phyloP scores from a whole-genome alignment of 129 eudicot genomes.

The Mikania micrantha region DNA sequence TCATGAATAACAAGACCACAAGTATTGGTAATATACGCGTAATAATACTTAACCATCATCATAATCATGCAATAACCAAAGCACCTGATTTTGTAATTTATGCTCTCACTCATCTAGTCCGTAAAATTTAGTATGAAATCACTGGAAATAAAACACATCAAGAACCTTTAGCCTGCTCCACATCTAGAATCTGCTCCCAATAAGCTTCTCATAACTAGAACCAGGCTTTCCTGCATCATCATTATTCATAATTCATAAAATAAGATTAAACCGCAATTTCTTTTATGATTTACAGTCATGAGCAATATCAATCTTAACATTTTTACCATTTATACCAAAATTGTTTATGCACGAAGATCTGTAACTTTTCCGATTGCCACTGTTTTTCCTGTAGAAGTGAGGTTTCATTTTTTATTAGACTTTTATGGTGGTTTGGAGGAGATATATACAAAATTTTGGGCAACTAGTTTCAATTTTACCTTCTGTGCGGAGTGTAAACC shows the following conservation, averaged over 20 bases:
- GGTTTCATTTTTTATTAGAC: background rate
- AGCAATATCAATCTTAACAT: background rate
- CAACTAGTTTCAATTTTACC: conserved; percentile 32
- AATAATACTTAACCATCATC: background rate
- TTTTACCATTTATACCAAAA: conserved; percentile 36
- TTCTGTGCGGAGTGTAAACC: conserved; percentile 97
- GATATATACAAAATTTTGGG: background rate
- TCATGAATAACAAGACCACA: background rate
- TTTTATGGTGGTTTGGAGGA: background rate
- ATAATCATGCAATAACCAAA: conserved; percentile 1
- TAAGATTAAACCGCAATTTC: background rate
- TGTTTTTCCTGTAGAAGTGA: conserved; percentile 59
- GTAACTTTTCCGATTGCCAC: conserved; percentile 87
- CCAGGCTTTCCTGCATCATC: background rate
- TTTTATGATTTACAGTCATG: background rate
- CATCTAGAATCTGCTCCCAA: background rate
- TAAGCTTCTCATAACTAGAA: background rate
- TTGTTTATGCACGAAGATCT: conserved; percentile 37
- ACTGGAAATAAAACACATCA: background rate
- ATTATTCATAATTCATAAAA: background rate
- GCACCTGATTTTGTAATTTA: background rate
- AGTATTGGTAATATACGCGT: background rate
- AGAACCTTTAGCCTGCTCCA: background rate
- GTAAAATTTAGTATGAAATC: background rate
- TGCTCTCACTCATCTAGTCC: background rate